A percentile compares a stretch with the other conserved stretches of the same genome.
These are phyloP conservation scores for Odontarrhena argentea DNA, from an alignment of 345 rosid genomes.

Conservation along the genomic window DNA sequence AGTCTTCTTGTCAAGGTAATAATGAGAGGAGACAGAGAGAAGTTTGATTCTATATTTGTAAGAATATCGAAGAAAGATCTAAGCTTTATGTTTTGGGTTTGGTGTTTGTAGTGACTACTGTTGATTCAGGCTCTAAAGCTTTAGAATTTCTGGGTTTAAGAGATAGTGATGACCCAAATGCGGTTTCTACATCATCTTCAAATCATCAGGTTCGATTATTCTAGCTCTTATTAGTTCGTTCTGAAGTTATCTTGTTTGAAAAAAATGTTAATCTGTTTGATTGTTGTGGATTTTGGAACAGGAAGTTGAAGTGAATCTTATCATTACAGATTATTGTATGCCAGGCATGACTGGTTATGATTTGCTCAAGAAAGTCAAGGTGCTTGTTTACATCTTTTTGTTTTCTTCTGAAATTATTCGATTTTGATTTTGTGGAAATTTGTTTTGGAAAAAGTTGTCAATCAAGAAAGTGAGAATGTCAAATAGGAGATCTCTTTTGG, in stretches of 20 bases:
- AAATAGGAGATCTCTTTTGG: constrained; percentile 20
- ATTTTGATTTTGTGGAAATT: constrained; percentile 16
- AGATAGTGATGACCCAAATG: constrained; percentile 26
- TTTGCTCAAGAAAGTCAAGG: constrained; percentile 81
- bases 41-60: not conserved
- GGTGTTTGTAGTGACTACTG: constrained; percentile 67
- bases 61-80: constrained; percentile 18
- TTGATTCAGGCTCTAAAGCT: constrained; percentile 89
- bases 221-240: not conserved
- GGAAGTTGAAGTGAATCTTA: constrained; percentile 71
- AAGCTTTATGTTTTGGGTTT: constrained; percentile 23
- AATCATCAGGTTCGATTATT: constrained; percentile 32
- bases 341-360: constrained; percentile 93
- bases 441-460: not conserved
- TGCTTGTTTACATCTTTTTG: constrained; percentile 3
- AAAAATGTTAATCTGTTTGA: not conserved
- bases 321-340: constrained; percentile 88
- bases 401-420: not conserved
- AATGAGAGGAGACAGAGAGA: not conserved
- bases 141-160: constrained; percentile 74
- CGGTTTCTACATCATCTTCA: constrained; percentile 41
- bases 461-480: constrained; percentile 33
- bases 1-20: constrained; percentile 87
- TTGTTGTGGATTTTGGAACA: constrained; percentile 7
- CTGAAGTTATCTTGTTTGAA: not conserved